These are phyloP conservation scores for Akanthomyces lecanii DNA, from an alignment of 2,329 filamentous ascomycete genomes.

Conservation along the genomic window DNA sequence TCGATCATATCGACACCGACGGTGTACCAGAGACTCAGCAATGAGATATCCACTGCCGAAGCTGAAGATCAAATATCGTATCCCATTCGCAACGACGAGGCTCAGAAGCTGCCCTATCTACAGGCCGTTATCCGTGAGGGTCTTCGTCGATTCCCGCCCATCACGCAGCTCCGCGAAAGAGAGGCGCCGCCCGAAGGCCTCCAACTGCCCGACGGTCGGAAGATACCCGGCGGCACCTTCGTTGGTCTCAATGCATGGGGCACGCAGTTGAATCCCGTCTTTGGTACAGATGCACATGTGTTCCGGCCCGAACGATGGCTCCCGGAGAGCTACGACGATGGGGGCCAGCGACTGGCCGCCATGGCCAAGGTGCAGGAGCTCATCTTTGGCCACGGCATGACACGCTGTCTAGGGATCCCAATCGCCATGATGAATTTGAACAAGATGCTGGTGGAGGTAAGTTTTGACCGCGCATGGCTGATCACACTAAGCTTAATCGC, in stretches of 20 bases:
- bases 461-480: background rate
- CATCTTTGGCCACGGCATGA: slow-evolving; percentile 7
- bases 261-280: background rate
- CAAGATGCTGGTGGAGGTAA: slow-evolving; percentile 8
- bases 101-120: background rate
- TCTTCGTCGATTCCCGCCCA: background rate
- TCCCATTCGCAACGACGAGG: background rate
- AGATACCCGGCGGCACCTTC: slow-evolving; percentile 1
- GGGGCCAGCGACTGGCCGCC: background rate
- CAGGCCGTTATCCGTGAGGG: slow-evolving; percentile 2
- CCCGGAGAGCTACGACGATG: background rate
- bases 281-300: background rate
- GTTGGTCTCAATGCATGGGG: slow-evolving; percentile 3
- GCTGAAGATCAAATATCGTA: background rate
- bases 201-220: background rate
- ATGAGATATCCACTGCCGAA: background rate
- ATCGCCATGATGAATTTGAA: slow-evolving; percentile 9
- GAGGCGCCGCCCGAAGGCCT: background rate
- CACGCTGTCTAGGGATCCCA: background rate
- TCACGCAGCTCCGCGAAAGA: slow-evolving; percentile 3
- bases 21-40: background rate
- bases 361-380: slow-evolving; percentile 1
- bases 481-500: background rate
- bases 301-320: slow-evolving; percentile 2
- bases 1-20: slow-evolving; percentile 1